Evolutionary conservation across 345 rosid species (phyloP).

Genomic region (Barbarea vulgaris): DNA sequence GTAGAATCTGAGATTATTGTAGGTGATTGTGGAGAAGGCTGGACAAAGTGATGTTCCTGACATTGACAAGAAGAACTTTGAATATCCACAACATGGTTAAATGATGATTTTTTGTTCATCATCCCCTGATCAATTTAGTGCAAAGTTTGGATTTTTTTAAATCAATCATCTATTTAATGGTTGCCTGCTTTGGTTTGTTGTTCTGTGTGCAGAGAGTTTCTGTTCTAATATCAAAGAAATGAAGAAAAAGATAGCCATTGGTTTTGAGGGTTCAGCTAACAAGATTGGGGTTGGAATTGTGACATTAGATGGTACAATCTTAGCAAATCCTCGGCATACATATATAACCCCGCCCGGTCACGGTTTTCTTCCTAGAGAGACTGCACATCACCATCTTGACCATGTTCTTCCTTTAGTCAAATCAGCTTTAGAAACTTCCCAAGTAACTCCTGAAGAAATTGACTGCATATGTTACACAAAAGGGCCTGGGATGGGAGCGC

Average conservation of each 20-base stretch:
- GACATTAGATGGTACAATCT: conserved; percentile 72
- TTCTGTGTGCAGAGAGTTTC: neutral
- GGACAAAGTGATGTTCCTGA: conserved; percentile 90
- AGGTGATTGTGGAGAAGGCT: conserved; percentile 96
- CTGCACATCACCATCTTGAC: conserved; percentile 87
- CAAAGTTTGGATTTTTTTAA: neutral
- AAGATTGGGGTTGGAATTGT: conserved; percentile 93
- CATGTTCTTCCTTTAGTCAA: conserved; percentile 82
- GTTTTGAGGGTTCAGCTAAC: conserved; percentile 96
- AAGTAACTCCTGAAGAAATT: conserved; percentile 66
- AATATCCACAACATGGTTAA: neutral
- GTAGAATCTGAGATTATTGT: conserved; percentile 5
- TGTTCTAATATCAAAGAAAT: conserved; percentile 28
- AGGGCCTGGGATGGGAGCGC: conserved; percentile 99
- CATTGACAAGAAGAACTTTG: conserved; percentile 95
- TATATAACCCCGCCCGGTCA: conserved; percentile 97
- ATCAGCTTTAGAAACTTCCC: conserved; percentile 67
- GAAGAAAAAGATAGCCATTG: conserved; percentile 82
- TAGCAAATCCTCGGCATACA: conserved; percentile 94
- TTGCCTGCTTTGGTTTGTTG: conserved; percentile 10
- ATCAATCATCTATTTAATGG: neutral
- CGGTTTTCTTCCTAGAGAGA: conserved; percentile 94
- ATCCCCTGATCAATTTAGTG: neutral
- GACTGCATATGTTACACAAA: conserved; percentile 92
- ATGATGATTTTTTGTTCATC: neutral